Base-by-base conservation (phyloP, 257 asterid species). In the Oldenlandia corymbosa region DNA sequence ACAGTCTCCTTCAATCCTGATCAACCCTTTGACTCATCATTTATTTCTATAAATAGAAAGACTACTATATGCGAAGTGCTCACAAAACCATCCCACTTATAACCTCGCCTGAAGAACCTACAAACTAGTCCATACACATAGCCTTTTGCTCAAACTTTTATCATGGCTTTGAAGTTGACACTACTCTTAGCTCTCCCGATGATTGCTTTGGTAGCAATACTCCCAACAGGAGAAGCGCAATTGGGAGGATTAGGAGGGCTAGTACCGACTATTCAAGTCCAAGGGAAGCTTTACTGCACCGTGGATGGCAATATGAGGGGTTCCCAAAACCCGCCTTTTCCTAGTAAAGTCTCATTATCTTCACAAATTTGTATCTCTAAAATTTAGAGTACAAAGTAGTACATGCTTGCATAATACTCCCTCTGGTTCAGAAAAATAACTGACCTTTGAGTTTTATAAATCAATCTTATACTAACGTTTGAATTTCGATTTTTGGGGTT, bases 281-380 rank as follows among this genome's bases (percentile, higher is more conserved):
- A 39, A 49, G 66, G 78, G 68, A 68, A 70, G 60, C 59, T 82
- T 51, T 82, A 67, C 46, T 84, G 86, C 77, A 66, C 81, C 20
- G 23, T 62, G 3, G 61, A 73, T 57, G 88, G 81, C 48, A 61
- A 57, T 27, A 12, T 46, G 79, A 72, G 43, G 47, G 77, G 71
- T 49, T 56, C 65, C 0, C 48, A 73, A 18, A 67, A 79, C 62
- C 79, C 91, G 17, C 49, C 65, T 64, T 81, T 84, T 43, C 54
- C 82, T 28, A 78, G 82, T 78, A 67, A 41, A 70, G 76, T 18
- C 20, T 1, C 4, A 1, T 42, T 24, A 30, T 50, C 36, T 50
- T 5, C 28, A 41, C 5, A 30, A n/a, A n/a, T n/a, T n/a, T n/a
- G n/a, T n/a, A n/a, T n/a, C n/a, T n/a, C n/a, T n/a, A n/a, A n/a